Percentiles rank a stretch among this genome's conserved stretches.
Conservation (phyloP, 768 basidiomycete genomes). For the Artomyces pyxidatus region DNA sequence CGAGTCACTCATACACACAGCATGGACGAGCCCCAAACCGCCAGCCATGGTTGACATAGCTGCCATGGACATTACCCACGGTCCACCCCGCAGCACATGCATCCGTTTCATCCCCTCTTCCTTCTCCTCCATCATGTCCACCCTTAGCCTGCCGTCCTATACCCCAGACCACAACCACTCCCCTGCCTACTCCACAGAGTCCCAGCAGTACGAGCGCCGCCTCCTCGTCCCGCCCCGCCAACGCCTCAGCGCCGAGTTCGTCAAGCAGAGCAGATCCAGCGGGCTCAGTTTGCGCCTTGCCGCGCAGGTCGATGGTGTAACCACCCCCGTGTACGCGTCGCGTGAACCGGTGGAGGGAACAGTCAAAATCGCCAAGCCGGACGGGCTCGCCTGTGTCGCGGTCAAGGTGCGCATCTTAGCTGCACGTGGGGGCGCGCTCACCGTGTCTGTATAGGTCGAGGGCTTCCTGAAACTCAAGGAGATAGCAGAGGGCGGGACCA, state of each 20-base stretch:
- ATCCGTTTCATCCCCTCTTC: background rate
- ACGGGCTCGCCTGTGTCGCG: slow-evolving; percentile 9
- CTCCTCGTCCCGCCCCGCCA: background rate
- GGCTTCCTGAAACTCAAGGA: slow-evolving; percentile 22
- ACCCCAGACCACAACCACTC: background rate
- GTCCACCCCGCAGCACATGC: no score
- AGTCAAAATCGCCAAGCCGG: slow-evolving; percentile 9
- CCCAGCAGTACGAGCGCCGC: slow-evolving; percentile 4
- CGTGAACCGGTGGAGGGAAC: slow-evolving; percentile 8
- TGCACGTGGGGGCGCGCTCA: no score
- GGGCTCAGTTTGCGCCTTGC: slow-evolving; percentile 10
- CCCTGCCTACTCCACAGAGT: slow-evolving; percentile 6
- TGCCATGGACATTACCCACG: slow-evolving; percentile 83
- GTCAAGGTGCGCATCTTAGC: slow-evolving; percentile 8
- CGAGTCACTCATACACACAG: slow-evolving; percentile 33
- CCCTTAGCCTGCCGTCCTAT: slow-evolving; percentile 10
- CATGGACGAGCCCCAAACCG: slow-evolving; percentile 81
- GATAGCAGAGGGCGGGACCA: slow-evolving; percentile 41
- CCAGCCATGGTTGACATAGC: slow-evolving; percentile 96
- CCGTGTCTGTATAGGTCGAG: slow-evolving; percentile 21
- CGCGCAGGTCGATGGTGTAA: background rate
- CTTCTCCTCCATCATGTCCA: slow-evolving; percentile 3
- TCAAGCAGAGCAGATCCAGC: slow-evolving; percentile 12
- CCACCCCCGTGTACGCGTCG: slow-evolving; percentile 7
- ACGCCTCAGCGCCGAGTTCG: background rate